A percentile compares a stretch with the other conserved stretches of the same genome.
These are phyloP conservation scores for Euphrasia arctica DNA, from an alignment of 305 asterid species.

Conservation along the genomic window DNA sequence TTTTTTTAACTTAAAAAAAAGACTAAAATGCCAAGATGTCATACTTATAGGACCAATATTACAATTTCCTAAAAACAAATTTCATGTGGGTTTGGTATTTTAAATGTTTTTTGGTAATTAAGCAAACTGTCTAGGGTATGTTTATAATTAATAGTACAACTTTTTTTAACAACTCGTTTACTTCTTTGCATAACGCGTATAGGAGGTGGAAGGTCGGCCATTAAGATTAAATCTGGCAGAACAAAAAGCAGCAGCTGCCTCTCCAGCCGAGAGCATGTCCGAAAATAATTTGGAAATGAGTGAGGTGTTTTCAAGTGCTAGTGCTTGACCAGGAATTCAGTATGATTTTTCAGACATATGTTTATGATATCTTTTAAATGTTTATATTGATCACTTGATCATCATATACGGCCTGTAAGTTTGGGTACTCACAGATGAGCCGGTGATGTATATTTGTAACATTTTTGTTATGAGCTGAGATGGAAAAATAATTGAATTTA, in stretches of 20 bases:
- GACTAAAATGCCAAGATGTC: not conserved
- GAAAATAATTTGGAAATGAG: slow-evolving; percentile 32
- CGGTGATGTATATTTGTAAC: not conserved
- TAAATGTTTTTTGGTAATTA: not conserved
- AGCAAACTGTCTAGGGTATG: not conserved
- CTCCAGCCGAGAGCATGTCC: slow-evolving; percentile 37
- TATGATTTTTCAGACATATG: not conserved
- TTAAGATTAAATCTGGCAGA: slow-evolving; percentile 61
- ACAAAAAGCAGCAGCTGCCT: slow-evolving; percentile 37
- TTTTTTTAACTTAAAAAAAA: not conserved
- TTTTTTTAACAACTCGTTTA: slow-evolving; percentile 12
- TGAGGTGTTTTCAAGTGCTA: slow-evolving; percentile 37
- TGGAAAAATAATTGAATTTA: not conserved
- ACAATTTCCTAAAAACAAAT: no score
- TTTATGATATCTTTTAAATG: not conserved
- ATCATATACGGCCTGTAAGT: not conserved
- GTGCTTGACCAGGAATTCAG: slow-evolving; percentile 19
- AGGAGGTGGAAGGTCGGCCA: slow-evolving; percentile 86
- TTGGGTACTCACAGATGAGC: not conserved
- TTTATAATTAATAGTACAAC: not conserved
- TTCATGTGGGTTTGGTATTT: not conserved
- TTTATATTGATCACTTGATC: not conserved
- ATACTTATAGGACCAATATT: no score
- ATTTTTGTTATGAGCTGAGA: not conserved
- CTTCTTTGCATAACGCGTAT: slow-evolving; percentile 17